These are phyloP conservation scores for Sechiopsis laciniata DNA, from an alignment of 306 rosid species.

Conservation along the genomic window DNA sequence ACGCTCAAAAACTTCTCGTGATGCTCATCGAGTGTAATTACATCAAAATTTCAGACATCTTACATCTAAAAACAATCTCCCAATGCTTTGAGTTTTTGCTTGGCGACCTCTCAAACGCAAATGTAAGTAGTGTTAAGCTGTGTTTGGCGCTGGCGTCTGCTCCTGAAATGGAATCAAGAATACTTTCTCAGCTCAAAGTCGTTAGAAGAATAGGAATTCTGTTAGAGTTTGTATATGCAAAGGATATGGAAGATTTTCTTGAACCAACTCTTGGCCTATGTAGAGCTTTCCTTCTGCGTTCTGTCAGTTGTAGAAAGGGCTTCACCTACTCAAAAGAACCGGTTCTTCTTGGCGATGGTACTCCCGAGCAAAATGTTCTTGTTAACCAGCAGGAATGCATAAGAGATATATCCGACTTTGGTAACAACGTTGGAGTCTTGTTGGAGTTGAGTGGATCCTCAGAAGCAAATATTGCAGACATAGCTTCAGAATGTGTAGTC, in stretches of 20 bases:
- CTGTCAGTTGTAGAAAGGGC: slow-evolving; percentile 56
- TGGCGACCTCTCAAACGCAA: slow-evolving; percentile 87
- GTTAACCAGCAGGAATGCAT: slow-evolving; percentile 69
- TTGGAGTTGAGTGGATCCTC: slow-evolving; percentile 59
- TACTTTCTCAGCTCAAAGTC: slow-evolving; percentile 86
- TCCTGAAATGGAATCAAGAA: slow-evolving; percentile 87
- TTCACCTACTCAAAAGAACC: slow-evolving; percentile 51
- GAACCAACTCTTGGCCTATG: slow-evolving; percentile 89
- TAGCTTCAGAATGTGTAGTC: slow-evolving; percentile 79
- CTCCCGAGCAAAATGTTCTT: slow-evolving; percentile 40
- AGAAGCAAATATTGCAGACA: slow-evolving; percentile 49
- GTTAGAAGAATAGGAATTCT: slow-evolving; percentile 85
- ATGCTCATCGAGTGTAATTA: slow-evolving; percentile 71
- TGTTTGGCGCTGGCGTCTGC: slow-evolving; percentile 89
- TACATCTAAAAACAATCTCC: slow-evolving; percentile 77
- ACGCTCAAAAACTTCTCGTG: slow-evolving; percentile 96
- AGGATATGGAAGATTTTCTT: slow-evolving; percentile 87
- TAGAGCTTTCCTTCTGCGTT: slow-evolving; percentile 77
- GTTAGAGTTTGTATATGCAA: slow-evolving; percentile 72
- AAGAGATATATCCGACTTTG: slow-evolving; percentile 78
- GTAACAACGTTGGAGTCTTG: slow-evolving; percentile 64
- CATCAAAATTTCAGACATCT: slow-evolving; percentile 74
- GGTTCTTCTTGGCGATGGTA: slow-evolving; percentile 49
- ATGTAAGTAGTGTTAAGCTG: slow-evolving; percentile 72
- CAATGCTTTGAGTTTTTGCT: slow-evolving; percentile 96